Percentiles rank a stretch among this genome's conserved stretches.
These are phyloP conservation scores for Amaranthus hypochondriacus DNA, from an alignment of 148 eudicot genomes.

Conservation along the genomic window DNA sequence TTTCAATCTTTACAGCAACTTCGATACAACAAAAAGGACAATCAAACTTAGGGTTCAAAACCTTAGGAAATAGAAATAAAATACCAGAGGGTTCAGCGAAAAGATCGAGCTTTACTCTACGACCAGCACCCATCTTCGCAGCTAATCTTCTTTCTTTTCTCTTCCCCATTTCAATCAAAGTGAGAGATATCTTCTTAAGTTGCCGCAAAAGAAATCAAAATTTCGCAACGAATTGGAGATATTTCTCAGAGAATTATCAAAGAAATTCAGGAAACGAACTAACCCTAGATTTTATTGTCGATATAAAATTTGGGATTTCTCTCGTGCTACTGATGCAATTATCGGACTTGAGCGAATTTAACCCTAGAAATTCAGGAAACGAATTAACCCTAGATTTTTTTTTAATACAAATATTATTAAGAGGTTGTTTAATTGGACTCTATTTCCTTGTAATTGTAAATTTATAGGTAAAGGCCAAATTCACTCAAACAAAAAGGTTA, in stretches of 20 bases:
- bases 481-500: no score
- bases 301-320: background rate
- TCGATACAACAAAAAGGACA: background rate
- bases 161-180: constrained; percentile 49
- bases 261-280: background rate
- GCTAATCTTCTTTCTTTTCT: constrained; percentile 87
- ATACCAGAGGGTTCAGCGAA: constrained; percentile 95
- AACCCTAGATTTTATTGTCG: constrained; percentile 5
- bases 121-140: constrained; percentile 61
- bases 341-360: no score
- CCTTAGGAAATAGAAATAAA: background rate
- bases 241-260: background rate
- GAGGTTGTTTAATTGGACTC: no score
- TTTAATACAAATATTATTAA: no score
- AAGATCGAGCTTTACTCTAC: constrained; percentile 92
- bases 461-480: no score
- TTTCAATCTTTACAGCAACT: background rate
- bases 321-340: background rate
- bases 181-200: background rate
- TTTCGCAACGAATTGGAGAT: background rate
- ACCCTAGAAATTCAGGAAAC: no score
- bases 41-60: background rate
- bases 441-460: no score
- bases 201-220: background rate
- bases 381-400: no score